These are phyloP conservation scores for Calonectria pteridis DNA, from an alignment of 2,329 filamentous ascomycete genomes.

Conservation along the genomic window DNA sequence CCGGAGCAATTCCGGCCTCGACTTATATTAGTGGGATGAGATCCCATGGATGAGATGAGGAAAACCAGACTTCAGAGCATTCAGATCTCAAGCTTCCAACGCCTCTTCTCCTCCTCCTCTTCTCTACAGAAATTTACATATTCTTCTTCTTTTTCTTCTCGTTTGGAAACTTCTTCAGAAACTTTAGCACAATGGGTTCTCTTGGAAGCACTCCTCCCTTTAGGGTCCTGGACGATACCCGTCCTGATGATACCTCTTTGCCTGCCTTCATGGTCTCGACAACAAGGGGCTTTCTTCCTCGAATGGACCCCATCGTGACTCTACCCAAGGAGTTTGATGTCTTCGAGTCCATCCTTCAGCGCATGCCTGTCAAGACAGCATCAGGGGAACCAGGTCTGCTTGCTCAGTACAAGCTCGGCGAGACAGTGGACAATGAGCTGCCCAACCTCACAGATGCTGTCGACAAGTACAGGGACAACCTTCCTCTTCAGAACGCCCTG, in stretches of 20 bases:
- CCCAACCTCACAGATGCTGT: conserved; percentile 81
- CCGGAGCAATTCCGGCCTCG: conserved; percentile 64
- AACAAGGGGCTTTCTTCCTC: conserved; percentile 79
- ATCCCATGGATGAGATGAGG: conserved; percentile 36
- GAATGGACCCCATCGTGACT: conserved; percentile 69
- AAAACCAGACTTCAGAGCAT: background rate
- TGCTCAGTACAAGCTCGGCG: conserved; percentile 79
- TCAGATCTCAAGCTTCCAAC: background rate
- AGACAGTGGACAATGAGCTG: conserved; percentile 78
- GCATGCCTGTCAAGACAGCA: conserved; percentile 82
- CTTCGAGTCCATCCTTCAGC: conserved; percentile 78
- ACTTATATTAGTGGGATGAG: conserved; percentile 58
- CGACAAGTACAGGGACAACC: conserved; percentile 78
- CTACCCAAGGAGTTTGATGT: conserved; percentile 81
- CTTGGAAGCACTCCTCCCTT: conserved; percentile 58
- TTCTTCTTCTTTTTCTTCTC: conserved; percentile 13
- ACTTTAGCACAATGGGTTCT: conserved; percentile 55
- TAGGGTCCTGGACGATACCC: conserved; percentile 72
- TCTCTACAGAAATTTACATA: background rate
- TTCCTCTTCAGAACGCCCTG: conserved; percentile 84
- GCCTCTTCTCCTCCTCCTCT: background rate
- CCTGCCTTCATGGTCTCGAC: conserved; percentile 86
- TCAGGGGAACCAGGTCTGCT: conserved; percentile 83
- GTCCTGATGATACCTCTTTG: conserved; percentile 71
- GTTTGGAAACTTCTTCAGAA: conserved; percentile 19